Percentiles rank a stretch among this genome's conserved stretches.
phyloP scores from a whole-genome alignment of 371 early-diverging fungal species.

The Syncephalis fuscata region DNA sequence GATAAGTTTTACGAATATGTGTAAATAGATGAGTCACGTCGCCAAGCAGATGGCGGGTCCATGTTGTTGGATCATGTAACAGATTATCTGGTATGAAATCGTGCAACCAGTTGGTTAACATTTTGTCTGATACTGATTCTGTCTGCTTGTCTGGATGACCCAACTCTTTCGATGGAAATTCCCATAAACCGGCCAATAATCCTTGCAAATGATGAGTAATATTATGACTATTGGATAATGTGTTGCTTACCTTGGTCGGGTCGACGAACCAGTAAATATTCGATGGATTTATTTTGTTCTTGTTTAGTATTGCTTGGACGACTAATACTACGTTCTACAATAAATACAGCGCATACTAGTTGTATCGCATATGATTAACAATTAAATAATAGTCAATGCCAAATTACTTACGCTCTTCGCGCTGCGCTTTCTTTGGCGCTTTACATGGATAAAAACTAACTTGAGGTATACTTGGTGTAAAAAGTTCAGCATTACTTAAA shows the following conservation, averaged over 20 bases:
- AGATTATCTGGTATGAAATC: neutral
- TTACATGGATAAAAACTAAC: constrained; percentile 43
- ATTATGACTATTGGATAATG: neutral
- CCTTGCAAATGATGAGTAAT: too few species aligned
- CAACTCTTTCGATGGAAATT: constrained; percentile 45
- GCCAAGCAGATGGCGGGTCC: neutral
- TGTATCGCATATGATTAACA: neutral
- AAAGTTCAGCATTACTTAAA: constrained; percentile 2
- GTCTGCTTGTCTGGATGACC: constrained; percentile 7
- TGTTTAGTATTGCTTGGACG: constrained; percentile 1
- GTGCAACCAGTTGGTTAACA: neutral
- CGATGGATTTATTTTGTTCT: constrained; percentile 7
- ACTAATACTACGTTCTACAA: constrained; percentile 20
- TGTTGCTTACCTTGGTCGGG: constrained; percentile 23
- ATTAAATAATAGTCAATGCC: neutral
- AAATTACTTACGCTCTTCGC: constrained; percentile 32
- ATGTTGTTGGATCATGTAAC: neutral
- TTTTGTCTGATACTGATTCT: neutral
- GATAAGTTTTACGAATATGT: neutral
- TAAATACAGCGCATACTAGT: constrained; percentile 38
- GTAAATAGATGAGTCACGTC: neutral
- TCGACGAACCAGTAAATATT: constrained; percentile 33
- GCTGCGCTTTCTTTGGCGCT: constrained; percentile 34
- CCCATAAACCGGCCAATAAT: constrained; percentile 66
- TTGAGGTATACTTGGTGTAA: constrained; percentile 7